Conservation (phyloP, 306 rosid genomes). For the Prunus mira region DNA sequence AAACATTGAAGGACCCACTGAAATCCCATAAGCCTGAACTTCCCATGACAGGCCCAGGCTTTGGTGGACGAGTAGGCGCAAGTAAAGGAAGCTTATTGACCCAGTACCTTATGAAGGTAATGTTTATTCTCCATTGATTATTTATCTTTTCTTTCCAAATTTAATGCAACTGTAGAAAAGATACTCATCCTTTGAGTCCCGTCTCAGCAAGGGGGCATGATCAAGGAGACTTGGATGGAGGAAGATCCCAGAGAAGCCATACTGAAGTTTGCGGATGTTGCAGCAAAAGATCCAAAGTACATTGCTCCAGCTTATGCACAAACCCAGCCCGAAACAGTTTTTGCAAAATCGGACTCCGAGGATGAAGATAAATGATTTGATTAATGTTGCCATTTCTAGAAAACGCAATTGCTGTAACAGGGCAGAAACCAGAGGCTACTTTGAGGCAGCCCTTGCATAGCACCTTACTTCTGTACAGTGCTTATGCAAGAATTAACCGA, state of each 20-base stretch:
- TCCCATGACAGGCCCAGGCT: constrained; percentile 94
- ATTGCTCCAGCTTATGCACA: constrained; percentile 95
- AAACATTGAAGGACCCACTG: constrained; percentile 77
- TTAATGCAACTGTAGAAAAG: neutral
- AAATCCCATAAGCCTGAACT: constrained; percentile 97
- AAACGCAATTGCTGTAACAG: neutral
- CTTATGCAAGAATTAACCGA: neutral
- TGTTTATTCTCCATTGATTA: neutral
- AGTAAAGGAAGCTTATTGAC: constrained; percentile 95
- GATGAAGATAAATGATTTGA: constrained; percentile 75
- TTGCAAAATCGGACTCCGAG: constrained; percentile 86
- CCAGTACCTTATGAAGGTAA: constrained; percentile 90
- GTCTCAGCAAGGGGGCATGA: constrained; percentile 92
- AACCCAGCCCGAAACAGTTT: constrained; percentile 89
- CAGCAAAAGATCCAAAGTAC: constrained; percentile 81
- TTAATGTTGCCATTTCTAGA: constrained; percentile 2
- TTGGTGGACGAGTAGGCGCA: constrained; percentile 89
- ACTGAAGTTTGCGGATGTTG: constrained; percentile 87
- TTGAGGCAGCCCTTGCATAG: neutral
- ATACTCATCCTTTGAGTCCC: constrained; percentile 7
- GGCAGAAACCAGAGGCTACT: neutral
- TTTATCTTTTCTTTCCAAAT: neutral
- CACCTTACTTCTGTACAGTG: neutral
- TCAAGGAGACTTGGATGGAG: constrained; percentile 99
- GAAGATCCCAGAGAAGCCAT: constrained; percentile 99